Evolutionary conservation across 768 basidiomycete genomes (phyloP).

Genomic region (Macrolepiota albuminosa): DNA sequence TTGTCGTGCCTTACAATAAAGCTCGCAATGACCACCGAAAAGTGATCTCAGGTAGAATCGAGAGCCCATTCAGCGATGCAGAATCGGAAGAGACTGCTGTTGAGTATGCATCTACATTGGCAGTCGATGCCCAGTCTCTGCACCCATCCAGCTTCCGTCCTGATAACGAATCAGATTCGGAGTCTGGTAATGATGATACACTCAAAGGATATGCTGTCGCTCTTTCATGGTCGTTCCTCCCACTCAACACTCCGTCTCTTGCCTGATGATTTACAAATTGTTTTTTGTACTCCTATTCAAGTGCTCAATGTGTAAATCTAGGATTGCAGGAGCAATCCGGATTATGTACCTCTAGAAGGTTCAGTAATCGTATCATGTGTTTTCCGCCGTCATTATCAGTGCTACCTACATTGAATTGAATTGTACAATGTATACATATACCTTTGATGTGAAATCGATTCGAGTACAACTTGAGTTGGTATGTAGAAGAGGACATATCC

Average conservation of each 20-base stretch:
- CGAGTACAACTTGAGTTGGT: background rate
- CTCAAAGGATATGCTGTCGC: background rate
- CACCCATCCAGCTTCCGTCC: background rate
- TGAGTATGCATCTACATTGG: background rate
- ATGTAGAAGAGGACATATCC: background rate
- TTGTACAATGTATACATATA: background rate
- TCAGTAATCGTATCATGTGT: background rate
- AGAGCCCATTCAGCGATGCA: background rate
- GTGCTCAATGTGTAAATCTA: background rate
- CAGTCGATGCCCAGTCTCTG: background rate
- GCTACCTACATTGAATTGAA: background rate
- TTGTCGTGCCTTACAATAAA: background rate
- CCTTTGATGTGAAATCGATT: background rate
- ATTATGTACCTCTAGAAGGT: background rate
- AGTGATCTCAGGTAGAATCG: background rate
- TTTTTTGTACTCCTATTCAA: background rate
- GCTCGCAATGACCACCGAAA: background rate
- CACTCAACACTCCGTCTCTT: background rate
- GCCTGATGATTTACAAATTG: background rate
- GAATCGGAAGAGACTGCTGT: conserved; percentile 4
- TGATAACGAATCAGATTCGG: background rate
- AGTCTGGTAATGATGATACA: conserved; percentile 1
- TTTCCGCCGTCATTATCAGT: background rate
- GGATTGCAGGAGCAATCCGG: background rate
- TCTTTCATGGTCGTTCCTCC: background rate